Base-by-base conservation (phyloP, 176 grass and related monocot genomes). In the Phragmites australis region DNA sequence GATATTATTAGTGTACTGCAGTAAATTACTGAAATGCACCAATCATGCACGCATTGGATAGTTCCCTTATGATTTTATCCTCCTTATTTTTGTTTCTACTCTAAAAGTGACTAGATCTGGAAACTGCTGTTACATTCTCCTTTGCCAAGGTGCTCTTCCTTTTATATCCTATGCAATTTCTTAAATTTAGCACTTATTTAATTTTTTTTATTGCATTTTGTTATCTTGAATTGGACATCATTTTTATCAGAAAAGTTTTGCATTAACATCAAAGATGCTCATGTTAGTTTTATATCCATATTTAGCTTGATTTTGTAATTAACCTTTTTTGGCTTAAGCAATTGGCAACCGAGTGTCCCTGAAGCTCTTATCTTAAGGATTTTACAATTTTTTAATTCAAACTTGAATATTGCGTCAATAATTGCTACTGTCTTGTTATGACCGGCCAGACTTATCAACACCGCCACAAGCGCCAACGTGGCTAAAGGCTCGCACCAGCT, bases 211-310 rank as follows among this genome's bases (percentile, higher is more conserved):
- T 58, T 55, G 21, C 12, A 56, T 34, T 85, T 81, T 2, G 15
- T 69, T 68, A 25, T 75, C 5, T 40, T 75, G 27, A 21, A 6
- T 41, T 71, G 23, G 21, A 30, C 39, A 52, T 61, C 63, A 75
- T 68, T 86, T 52, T 51, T 81, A 23, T 44, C 52, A 34, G 9
- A 34, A 85, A 58, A 59, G 32, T 71, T 39, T 23, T 75, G 51
- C 39, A 78, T 60, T 82, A 29, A 17, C 9, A n/a, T 43, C 18
- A 63, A 47, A 65, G 41, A 9, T 42, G 22, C 18, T 19, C 25
- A 34, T 82, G 22, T 82, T 66, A 17, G 15, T 23, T 31, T 85
- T 57, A 23, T 29, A 77, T 81, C 9, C 8, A 40, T 80, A 48
- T 67, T 10, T 66, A 41, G 34, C 44, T 60, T 81, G 19, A 41